phyloP scores from a whole-genome alignment of 1,284 basidiomycete species.

The Ceratobasidium theobromae region DNA sequence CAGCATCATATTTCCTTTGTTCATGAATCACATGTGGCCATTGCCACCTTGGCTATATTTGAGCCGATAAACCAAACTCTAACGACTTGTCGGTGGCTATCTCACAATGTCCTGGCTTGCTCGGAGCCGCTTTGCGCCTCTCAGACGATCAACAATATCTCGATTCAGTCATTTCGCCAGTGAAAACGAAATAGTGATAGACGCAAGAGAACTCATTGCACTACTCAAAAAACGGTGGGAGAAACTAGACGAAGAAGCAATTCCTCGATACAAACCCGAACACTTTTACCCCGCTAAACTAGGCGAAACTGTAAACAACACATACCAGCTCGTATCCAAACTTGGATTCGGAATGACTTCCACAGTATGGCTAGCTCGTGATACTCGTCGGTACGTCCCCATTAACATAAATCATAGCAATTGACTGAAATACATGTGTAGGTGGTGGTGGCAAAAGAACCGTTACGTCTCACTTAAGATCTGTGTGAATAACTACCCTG shows the following conservation, averaged over 20 bases:
- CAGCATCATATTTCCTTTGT: too few species aligned
- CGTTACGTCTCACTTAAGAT: neutral
- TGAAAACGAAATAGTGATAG: too few species aligned
- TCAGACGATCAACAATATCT: too few species aligned
- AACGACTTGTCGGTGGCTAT: too few species aligned
- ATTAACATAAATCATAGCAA: neutral
- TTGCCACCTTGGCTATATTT: too few species aligned
- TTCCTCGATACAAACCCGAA: neutral
- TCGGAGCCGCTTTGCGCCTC: neutral
- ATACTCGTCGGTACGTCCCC: neutral
- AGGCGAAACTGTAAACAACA: neutral
- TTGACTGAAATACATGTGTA: neutral
- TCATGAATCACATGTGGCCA: too few species aligned
- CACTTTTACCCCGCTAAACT: neutral
- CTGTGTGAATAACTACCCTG: neutral
- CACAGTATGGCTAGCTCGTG: neutral
- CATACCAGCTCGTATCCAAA: neutral
- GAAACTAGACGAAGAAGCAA: neutral
- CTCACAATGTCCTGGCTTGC: neutral
- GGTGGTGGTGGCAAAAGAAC: slow-evolving; percentile 6
- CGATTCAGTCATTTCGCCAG: too few species aligned
- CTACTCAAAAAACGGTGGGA: too few species aligned
- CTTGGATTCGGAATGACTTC: neutral
- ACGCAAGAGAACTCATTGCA: too few species aligned
- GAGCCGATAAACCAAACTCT: too few species aligned